A percentile compares a stretch with the other conserved stretches of the same genome.
Conservation (phyloP, 371 early-diverging fungal genomes). For the Chytridiales sp. region DNA sequence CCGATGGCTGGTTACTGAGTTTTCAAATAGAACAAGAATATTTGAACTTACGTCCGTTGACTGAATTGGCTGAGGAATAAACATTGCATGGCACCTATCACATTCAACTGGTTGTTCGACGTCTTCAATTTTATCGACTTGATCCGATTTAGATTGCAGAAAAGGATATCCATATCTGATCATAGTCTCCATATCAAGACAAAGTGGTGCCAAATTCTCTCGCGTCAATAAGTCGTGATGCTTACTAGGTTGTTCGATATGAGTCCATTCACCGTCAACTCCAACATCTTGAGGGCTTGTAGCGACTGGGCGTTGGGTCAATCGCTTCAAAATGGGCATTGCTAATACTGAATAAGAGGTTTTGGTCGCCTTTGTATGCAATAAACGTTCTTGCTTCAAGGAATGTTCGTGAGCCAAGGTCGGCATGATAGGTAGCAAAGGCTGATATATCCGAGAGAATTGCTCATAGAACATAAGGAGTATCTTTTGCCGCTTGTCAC, state of each 20-base stretch:
- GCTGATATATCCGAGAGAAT: conserved; percentile 43
- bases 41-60: not conserved
- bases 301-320: conserved; percentile 36
- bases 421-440: conserved; percentile 20
- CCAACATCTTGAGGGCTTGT: conserved; percentile 29
- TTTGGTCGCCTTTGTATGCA: conserved; percentile 7
- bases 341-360: conserved; percentile 11
- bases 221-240: no score
- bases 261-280: conserved; percentile 39
- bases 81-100: conserved; percentile 29
- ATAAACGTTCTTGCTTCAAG: conserved; percentile 24
- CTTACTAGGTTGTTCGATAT: no score
- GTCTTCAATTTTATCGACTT: no score
- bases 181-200: no score
- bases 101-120: no score
- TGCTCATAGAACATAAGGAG: conserved; percentile 32
- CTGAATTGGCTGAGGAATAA: conserved; percentile 18
- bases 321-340: conserved; percentile 18
- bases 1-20: no score
- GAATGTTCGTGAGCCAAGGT: conserved; percentile 44
- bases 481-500: conserved; percentile 34
- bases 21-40: conserved; percentile 1
- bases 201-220: no score
- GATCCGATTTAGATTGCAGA: not conserved
- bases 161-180: not conserved